Conservation (phyloP, 225 moss, liverwort and hornwort genomes). For the Physcomitrium patens region DNA sequence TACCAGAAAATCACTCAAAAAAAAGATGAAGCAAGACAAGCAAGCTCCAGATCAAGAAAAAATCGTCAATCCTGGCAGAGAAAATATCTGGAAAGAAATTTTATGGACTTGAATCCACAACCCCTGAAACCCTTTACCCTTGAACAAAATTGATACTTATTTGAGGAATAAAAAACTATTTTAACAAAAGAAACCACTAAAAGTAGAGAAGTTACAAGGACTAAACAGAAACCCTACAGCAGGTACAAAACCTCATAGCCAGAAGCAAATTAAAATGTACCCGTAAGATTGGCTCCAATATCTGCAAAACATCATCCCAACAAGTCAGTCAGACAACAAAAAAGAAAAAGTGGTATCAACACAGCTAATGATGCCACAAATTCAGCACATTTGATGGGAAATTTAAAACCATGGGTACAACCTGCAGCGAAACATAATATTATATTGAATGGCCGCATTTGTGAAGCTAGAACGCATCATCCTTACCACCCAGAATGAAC, state of each 20-base stretch:
- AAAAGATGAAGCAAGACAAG: constrained; percentile 17
- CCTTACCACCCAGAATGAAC: too few relatives aligned
- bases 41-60: background rate
- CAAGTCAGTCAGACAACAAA: constrained; percentile 17
- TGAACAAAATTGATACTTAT: background rate
- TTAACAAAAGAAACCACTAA: background rate
- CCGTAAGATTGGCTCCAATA: constrained; percentile 92
- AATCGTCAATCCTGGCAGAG: background rate
- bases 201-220: background rate
- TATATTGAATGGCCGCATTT: background rate
- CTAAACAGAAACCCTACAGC: constrained; percentile 6
- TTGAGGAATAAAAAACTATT: background rate
- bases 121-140: background rate
- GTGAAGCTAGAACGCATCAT: background rate
- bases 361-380: background rate
- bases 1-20: constrained; percentile 22
- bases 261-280: constrained; percentile 35
- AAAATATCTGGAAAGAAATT: background rate
- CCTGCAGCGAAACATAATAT: constrained; percentile 8
- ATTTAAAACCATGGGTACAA: background rate
- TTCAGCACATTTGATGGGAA: constrained; percentile 8
- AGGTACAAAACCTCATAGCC: constrained; percentile 2
- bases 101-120: background rate
- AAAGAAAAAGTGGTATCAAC: background rate
- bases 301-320: constrained; percentile 53